Base-by-base conservation (phyloP, 306 rosid genomes). In the Cicer pinnatifidum region DNA sequence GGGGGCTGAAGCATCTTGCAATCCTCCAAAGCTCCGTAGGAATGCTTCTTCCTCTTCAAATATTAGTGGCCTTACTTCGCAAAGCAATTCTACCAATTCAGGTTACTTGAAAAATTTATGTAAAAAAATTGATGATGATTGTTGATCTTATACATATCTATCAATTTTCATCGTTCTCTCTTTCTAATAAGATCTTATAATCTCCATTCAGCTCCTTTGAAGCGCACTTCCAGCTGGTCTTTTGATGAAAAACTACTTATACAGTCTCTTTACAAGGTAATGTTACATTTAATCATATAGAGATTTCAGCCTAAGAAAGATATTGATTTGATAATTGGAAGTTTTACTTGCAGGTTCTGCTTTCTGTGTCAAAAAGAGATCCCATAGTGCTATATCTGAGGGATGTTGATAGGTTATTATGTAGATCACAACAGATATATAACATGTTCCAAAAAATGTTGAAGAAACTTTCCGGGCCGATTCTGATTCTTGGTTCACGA, bases 211-310 rank as follows among this genome's bases (percentile, higher is more conserved):
- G 97, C 78, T 72, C 77, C 89, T 75, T 84, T 84, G 74, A 94
- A 80, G 85, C 96, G 86, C 83, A 80, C 85, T 53, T 83, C 82
- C 83, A 91, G 97, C 83, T 95, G 96, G 99, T 85, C 95, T 45
- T 91, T 95, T 51, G 97, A 95, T 7, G 99, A 95, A 82, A 91
- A 79, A 76, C 90, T 95, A 76, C 88, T 95, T 53, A 82, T 91
- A 70, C 99, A 88, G 59, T 76, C 96, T 67, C 90, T 95, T 43
- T 89, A 90, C 82, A 91, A 86, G 91, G 99, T 91, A 86, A 70
- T 54, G 39, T 53, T 67, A n/a, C 11, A 38, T 33, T 54, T 15
- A 44, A 51, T 45, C 15, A 45, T 54, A 19, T 63, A 38, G 57
- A 7, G 41, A 47, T 66, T 67, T 57, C 57, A 68, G 39, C 37